A percentile compares a stretch with the other conserved stretches of the same genome.
phyloP scores from a whole-genome alignment of 2,329 filamentous ascomycete species.

The Teratosphaeria epicoccoides region DNA sequence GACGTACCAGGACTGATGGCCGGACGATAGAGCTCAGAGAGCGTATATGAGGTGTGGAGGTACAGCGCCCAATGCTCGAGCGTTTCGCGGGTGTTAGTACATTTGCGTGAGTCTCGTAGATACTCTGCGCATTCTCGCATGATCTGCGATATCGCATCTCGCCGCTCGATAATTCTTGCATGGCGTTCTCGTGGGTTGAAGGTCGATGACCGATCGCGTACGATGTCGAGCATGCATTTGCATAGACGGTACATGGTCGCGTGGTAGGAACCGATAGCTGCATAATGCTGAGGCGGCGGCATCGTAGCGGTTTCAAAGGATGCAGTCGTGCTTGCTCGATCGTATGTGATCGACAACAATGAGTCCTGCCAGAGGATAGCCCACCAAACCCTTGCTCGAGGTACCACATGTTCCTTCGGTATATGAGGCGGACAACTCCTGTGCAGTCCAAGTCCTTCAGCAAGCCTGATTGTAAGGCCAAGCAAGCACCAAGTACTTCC shows the following conservation, averaged over 20 bases:
- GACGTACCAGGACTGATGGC: slow-evolving; percentile 45
- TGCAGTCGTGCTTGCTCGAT: slow-evolving; percentile 46
- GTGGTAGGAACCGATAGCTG: slow-evolving; percentile 44
- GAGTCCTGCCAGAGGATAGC: slow-evolving; percentile 56
- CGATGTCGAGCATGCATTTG: slow-evolving; percentile 49
- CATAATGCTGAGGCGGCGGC: slow-evolving; percentile 25
- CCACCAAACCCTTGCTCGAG: slow-evolving; percentile 38
- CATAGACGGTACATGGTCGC: slow-evolving; percentile 47
- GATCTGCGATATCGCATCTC: slow-evolving; percentile 46
- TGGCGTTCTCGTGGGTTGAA: slow-evolving; percentile 43
- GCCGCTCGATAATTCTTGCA: slow-evolving; percentile 43
- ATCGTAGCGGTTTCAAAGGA: slow-evolving; percentile 41
- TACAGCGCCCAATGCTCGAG: slow-evolving; percentile 50
- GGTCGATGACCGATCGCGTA: slow-evolving; percentile 46
- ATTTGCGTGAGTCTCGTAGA: slow-evolving; percentile 43
- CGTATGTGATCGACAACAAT: slow-evolving; percentile 53
- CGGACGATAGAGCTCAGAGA: slow-evolving; percentile 51
- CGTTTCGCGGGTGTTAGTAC: slow-evolving; percentile 41
- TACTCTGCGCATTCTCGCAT: slow-evolving; percentile 49
- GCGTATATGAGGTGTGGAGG: slow-evolving; percentile 51
- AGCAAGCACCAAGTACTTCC: slow-evolving; percentile 53
- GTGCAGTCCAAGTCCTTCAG: slow-evolving; percentile 50
- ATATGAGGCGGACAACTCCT: slow-evolving; percentile 46
- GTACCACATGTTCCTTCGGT: slow-evolving; percentile 36
- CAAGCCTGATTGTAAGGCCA: slow-evolving; percentile 50